Evolutionary conservation across 805 yeast species (phyloP).

Genomic region (Wickerhamomyces tratensis): DNA sequence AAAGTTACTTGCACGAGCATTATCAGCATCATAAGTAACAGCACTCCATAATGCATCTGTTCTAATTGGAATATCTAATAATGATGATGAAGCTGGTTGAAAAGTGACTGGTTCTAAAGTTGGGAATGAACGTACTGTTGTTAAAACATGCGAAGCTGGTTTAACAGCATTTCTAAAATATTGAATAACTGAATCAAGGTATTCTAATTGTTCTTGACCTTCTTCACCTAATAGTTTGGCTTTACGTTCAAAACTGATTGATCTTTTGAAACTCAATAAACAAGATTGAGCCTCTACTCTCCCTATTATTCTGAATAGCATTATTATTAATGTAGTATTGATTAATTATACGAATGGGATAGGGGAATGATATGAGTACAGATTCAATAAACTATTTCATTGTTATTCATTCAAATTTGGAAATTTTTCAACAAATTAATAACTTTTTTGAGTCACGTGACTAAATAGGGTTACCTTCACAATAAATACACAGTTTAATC

Average conservation of each 20-base stretch:
- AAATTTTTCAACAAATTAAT: too few species aligned
- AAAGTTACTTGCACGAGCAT: conserved; percentile 79
- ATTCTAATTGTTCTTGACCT: neutral
- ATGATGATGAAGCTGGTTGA: conserved; percentile 65
- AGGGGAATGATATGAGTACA: too few species aligned
- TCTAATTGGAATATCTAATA: conserved; percentile 69
- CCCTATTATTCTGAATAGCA: neutral
- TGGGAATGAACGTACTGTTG: conserved; percentile 79
- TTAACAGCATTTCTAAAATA: conserved; percentile 15
- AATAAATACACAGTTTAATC: too few species aligned
- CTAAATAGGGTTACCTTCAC: too few species aligned
- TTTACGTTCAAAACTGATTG: neutral
- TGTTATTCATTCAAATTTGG: too few species aligned
- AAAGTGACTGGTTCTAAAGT: conserved; percentile 76
- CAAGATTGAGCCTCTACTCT: neutral
- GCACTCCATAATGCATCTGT: conserved; percentile 93
- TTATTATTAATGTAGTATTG: too few species aligned
- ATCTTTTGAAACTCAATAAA: neutral
- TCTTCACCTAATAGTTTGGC: neutral
- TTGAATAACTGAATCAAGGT: neutral
- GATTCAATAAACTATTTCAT: too few species aligned
- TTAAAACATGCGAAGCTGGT: conserved; percentile 67
- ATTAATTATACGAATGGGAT: too few species aligned
- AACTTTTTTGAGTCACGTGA: too few species aligned
- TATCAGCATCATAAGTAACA: conserved; percentile 85